Conservation (phyloP, 805 yeast genomes). For the Torulaspora gathmanii region DNA sequence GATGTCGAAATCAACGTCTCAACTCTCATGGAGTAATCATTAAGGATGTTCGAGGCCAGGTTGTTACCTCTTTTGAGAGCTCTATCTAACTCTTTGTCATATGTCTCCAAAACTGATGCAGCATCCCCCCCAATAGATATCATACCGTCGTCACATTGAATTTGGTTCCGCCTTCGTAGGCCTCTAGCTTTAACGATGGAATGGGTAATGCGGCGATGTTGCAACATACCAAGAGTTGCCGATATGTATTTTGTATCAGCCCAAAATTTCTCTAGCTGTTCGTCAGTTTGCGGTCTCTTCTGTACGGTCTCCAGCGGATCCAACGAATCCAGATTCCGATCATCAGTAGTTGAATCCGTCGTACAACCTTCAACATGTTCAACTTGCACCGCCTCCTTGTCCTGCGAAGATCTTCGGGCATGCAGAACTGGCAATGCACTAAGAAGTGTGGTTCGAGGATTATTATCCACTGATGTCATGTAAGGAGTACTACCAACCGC, state of each 20-base stretch:
- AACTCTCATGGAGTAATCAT: conserved; percentile 47
- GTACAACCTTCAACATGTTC: conserved; percentile 8
- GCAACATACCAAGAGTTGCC: conserved; percentile 26
- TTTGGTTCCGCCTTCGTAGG: conserved; percentile 15
- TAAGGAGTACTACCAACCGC: conserved; percentile 5
- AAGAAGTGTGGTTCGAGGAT: conserved; percentile 10
- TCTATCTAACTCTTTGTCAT: conserved; percentile 25
- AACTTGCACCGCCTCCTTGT: conserved; percentile 11
- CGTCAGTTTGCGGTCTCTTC: conserved; percentile 17
- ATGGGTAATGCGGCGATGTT: conserved; percentile 28
- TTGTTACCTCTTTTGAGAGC: conserved; percentile 31
- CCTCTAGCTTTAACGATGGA: conserved; percentile 22
- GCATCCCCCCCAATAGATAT: conserved; percentile 19
- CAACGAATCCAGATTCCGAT: conserved; percentile 8
- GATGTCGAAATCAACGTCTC: conserved; percentile 59
- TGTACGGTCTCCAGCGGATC: conserved; percentile 3
- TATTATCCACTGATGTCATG: conserved; percentile 16
- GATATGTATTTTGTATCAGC: conserved; percentile 24
- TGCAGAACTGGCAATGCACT: conserved; percentile 16
- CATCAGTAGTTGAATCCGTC: conserved; percentile 1
- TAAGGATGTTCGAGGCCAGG: conserved; percentile 31
- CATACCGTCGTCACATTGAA: conserved; percentile 16
- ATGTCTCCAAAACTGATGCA: conserved; percentile 18
- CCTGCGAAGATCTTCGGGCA: conserved; percentile 9
- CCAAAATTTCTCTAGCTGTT: conserved; percentile 26